Evolutionary conservation across 768 basidiomycete genomes (phyloP).

Genomic region (Bullera alba): DNA sequence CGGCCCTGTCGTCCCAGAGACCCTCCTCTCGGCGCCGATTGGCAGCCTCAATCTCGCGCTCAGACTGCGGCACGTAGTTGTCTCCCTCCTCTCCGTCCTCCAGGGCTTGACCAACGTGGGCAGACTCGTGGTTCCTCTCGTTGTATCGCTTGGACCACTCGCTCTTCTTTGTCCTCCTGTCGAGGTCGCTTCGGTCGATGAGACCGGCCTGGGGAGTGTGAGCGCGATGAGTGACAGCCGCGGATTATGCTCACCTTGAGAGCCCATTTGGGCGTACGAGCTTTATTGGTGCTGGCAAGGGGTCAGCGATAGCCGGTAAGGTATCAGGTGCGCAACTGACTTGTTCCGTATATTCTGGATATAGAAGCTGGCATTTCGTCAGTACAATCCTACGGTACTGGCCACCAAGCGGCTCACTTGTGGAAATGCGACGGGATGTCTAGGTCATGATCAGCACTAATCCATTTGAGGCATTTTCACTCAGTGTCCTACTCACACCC

Average conservation of each 20-base stretch:
- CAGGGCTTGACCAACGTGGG: constrained; percentile 62
- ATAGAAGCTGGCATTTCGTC: constrained; percentile 30
- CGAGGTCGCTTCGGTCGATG: constrained; percentile 68
- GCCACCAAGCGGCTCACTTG: constrained; percentile 50
- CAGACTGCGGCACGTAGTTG: constrained; percentile 35
- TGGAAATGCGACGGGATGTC: constrained; percentile 67
- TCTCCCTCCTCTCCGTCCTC: constrained; percentile 66
- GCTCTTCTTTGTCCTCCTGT: constrained; percentile 69
- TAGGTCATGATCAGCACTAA: constrained; percentile 3
- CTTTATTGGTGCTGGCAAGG: constrained; percentile 62
- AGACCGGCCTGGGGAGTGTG: constrained; percentile 62
- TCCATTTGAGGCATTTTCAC: neutral
- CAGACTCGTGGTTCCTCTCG: constrained; percentile 65
- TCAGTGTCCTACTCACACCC: constrained; percentile 55
- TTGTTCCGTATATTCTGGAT: constrained; percentile 88
- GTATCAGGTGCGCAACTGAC: constrained; percentile 3
- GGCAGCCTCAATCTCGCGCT: constrained; percentile 20
- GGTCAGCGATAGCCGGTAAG: neutral
- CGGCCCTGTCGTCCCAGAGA: constrained; percentile 40
- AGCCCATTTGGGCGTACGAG: constrained; percentile 93
- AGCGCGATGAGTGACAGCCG: neutral
- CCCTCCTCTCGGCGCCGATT: constrained; percentile 35
- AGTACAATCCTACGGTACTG: neutral
- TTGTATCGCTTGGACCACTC: constrained; percentile 84
- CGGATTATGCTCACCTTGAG: constrained; percentile 44